These are phyloP conservation scores for Xylaria arbuscula DNA, from an alignment of 2,329 filamentous ascomycete genomes.

Conservation along the genomic window DNA sequence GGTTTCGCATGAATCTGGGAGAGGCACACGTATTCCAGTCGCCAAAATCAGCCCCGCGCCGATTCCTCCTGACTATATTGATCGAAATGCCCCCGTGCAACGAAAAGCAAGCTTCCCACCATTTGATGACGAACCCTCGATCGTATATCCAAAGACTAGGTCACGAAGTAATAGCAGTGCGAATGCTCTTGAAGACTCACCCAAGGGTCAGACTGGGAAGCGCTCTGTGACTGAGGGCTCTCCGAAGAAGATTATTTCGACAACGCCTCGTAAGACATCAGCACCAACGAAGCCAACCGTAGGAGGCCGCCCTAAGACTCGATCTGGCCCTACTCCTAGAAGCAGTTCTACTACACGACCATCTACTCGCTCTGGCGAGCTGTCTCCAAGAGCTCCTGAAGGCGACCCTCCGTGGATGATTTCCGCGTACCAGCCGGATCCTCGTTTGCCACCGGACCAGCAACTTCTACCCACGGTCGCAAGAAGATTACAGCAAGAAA, in stretches of 20 bases:
- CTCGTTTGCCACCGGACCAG: conserved; percentile 91
- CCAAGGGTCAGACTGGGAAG: conserved; percentile 50
- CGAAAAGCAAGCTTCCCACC: conserved; percentile 68
- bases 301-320: conserved; percentile 69
- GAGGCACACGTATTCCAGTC: conserved; percentile 86
- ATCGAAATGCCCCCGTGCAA: conserved; percentile 75
- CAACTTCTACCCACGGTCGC: conserved; percentile 96
- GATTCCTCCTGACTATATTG: conserved; percentile 76
- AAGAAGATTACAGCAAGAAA: conserved; percentile 88
- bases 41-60: conserved; percentile 82
- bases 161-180: conserved; percentile 75
- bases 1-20: conserved; percentile 63
- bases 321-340: conserved; percentile 64
- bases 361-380: conserved; percentile 70
- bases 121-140: conserved; percentile 66
- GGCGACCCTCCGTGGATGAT: conserved; percentile 97
- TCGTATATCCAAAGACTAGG: conserved; percentile 70
- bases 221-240: conserved; percentile 62
- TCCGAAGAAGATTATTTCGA: conserved; percentile 61
- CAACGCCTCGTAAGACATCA: conserved; percentile 59
- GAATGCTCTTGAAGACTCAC: conserved; percentile 64
- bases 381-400: conserved; percentile 75
- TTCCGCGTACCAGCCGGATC: conserved; percentile 94
- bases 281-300: conserved; percentile 55
- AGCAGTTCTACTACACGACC: conserved; percentile 66